Conservation (phyloP, 352 stramenopile genomes). For the Halophytophthora batemanensis region DNA sequence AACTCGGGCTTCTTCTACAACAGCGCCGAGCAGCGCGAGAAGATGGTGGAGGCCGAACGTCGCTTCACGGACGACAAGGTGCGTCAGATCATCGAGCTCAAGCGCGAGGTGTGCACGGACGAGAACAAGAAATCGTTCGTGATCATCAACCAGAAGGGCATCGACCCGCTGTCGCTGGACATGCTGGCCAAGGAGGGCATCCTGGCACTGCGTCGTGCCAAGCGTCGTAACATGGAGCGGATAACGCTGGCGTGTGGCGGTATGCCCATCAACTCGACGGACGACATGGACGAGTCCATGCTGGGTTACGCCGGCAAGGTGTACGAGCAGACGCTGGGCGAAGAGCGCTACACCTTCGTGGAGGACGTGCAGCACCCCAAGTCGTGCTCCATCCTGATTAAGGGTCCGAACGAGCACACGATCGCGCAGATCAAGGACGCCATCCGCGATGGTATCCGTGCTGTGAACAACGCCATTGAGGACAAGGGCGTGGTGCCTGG, state of each 20-base stretch:
- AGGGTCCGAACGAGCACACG: constrained; percentile 98
- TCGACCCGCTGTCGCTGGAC: constrained; percentile 98
- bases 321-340: constrained; percentile 97
- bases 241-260: constrained; percentile 98
- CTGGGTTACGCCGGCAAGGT: constrained; percentile 97
- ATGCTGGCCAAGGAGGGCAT: constrained; percentile 99
- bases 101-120: constrained; percentile 94
- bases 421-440: constrained; percentile 99
- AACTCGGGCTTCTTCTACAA: constrained; percentile 98
- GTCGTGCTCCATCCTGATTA: constrained; percentile 98
- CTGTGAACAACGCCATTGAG: constrained; percentile 98
- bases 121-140: constrained; percentile 98
- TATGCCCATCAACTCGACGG: constrained; percentile 97
- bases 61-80: constrained; percentile 97
- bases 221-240: constrained; percentile 99
- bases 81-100: constrained; percentile 98
- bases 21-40: constrained; percentile 98
- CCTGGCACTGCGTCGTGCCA: constrained; percentile 96
- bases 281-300: constrained; percentile 96
- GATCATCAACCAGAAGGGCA: constrained; percentile 99
- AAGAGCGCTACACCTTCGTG: constrained; percentile 99
- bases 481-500: constrained; percentile 95
- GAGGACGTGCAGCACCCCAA: constrained; percentile 97
- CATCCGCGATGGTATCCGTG: constrained; percentile 96
- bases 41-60: constrained; percentile 94